phyloP scores from a whole-genome alignment of 306 rosid genomes.

The Leucaena leucocephala region DNA sequence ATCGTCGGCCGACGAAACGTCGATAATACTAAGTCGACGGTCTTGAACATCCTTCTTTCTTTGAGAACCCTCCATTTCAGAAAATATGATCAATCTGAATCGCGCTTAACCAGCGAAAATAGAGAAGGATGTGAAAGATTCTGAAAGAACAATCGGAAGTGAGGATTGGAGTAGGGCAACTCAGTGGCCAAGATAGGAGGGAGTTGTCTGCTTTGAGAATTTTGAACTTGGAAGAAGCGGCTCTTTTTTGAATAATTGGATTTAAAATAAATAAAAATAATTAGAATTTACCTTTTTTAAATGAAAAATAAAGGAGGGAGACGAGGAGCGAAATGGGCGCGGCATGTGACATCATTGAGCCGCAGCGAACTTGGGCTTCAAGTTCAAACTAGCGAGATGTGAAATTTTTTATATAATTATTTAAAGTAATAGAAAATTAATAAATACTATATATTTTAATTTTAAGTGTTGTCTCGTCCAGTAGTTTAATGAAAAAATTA shows the following conservation, averaged over 20 bases:
- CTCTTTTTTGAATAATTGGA: background rate
- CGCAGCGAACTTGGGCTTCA: background rate
- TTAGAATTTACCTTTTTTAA: background rate
- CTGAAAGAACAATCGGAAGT: background rate
- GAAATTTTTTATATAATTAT: background rate
- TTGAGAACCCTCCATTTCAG: constrained; percentile 39
- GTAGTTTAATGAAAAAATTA: no score
- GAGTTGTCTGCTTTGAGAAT: constrained; percentile 5
- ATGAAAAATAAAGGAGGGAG: background rate
- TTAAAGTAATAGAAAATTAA: no score
- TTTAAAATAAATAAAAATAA: background rate
- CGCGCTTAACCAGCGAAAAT: constrained; percentile 19
- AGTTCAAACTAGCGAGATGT: background rate
- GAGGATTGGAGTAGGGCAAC: constrained; percentile 14
- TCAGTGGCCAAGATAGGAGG: background rate
- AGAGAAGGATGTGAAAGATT: background rate
- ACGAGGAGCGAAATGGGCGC: background rate
- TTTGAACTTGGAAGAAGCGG: constrained; percentile 32
- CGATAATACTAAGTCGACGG: constrained; percentile 87
- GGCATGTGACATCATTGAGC: constrained; percentile 1
- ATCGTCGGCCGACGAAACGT: constrained; percentile 85
- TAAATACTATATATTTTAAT: no score
- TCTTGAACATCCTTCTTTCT: constrained; percentile 38
- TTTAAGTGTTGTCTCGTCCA: background rate
- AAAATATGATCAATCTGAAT: constrained; percentile 24